These are phyloP conservation scores for Striga asiatica DNA, from an alignment of 257 asterid genomes.

Conservation along the genomic window DNA sequence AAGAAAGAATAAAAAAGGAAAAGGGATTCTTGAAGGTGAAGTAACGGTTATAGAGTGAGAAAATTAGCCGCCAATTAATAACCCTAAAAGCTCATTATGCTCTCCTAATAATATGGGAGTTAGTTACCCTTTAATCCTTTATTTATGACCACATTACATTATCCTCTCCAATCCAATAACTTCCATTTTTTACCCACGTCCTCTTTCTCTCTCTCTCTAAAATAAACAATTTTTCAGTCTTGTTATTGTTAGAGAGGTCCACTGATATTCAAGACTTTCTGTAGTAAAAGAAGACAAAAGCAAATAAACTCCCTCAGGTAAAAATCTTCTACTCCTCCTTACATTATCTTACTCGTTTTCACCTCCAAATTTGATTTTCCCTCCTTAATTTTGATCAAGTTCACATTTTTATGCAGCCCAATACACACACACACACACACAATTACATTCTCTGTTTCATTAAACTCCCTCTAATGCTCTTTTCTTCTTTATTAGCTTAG, in stretches of 20 bases:
- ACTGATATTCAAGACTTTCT: slow-evolving; percentile 16
- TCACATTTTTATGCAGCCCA: too few relatives aligned
- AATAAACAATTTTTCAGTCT: not conserved
- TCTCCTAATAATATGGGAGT: slow-evolving; percentile 30
- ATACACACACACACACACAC: too few relatives aligned
- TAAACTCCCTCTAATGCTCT: not conserved
- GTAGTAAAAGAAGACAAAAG: slow-evolving; percentile 15
- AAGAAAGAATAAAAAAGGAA: not conserved
- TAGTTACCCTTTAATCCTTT: slow-evolving; percentile 26
- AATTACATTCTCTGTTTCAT: too few relatives aligned
- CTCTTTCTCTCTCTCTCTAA: slow-evolving; percentile 16
- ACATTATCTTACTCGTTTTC: not conserved
- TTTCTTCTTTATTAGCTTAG: not conserved
- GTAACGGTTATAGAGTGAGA: slow-evolving; percentile 25
- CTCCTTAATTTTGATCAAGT: too few relatives aligned
- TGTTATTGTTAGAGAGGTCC: slow-evolving; percentile 11
- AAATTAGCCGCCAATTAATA: slow-evolving; percentile 23
- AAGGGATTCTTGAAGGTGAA: slow-evolving; percentile 1
- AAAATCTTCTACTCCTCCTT: not conserved
- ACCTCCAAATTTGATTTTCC: slow-evolving; percentile 16
- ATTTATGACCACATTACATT: slow-evolving; percentile 14
- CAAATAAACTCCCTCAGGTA: slow-evolving; percentile 27
- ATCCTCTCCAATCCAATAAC: slow-evolving; percentile 26
- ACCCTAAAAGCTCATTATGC: slow-evolving; percentile 24
- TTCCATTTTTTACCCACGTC: slow-evolving; percentile 34